Conservation (phyloP, 805 yeast species). For the Saccharomyces kudriavzevii region DNA sequence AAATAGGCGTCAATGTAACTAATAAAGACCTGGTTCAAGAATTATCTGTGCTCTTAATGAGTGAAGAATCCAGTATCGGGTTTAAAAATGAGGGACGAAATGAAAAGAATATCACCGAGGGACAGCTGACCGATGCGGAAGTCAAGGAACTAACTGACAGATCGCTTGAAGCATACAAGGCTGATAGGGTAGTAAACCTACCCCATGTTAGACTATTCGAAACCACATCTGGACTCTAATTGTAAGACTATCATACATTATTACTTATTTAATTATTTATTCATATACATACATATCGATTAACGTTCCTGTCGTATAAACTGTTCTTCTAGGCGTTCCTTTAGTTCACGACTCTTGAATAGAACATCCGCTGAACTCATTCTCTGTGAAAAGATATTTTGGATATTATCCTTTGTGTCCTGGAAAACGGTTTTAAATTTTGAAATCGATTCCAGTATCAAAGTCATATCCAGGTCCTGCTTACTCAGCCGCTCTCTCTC, state of each 20-base stretch:
- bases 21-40: conserved; percentile 33
- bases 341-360: conserved; percentile 46
- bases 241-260: background rate
- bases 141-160: conserved; percentile 45
- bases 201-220: conserved; percentile 36
- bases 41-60: conserved; percentile 34
- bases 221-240: conserved; percentile 25
- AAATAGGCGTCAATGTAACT: conserved; percentile 17
- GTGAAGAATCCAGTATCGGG: conserved; percentile 34
- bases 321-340: conserved; percentile 28
- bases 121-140: conserved; percentile 35
- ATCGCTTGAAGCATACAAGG: conserved; percentile 35
- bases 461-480: conserved; percentile 26
- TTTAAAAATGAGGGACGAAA: conserved; percentile 15
- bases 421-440: background rate
- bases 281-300: background rate
- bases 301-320: background rate
- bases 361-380: background rate
- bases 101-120: conserved; percentile 18
- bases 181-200: conserved; percentile 20
- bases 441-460: background rate
- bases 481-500: conserved; percentile 46
- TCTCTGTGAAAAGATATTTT: background rate
- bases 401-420: background rate
- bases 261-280: background rate